Conservation (phyloP, 1,139 yeast genomes). For the Yamadazyma pseudoaaseri region DNA sequence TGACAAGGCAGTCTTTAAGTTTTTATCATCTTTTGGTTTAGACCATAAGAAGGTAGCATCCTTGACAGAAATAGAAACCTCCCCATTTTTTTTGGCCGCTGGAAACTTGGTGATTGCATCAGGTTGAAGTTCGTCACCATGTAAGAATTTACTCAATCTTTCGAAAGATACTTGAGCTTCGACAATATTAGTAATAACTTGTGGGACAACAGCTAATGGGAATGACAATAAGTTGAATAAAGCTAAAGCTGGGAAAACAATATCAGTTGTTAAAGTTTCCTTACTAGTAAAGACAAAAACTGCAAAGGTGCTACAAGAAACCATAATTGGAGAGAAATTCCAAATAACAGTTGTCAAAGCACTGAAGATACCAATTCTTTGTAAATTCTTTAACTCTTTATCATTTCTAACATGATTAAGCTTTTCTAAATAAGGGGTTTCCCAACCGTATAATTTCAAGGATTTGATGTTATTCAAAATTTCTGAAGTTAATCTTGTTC, state of each 20-base stretch:
- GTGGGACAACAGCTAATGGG: conserved; percentile 93
- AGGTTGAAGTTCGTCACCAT: conserved; percentile 75
- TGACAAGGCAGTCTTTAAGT: conserved; percentile 71
- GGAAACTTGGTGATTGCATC: conserved; percentile 71
- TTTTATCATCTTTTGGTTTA: conserved; percentile 54
- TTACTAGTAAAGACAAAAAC: conserved; percentile 65
- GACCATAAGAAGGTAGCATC: conserved; percentile 91
- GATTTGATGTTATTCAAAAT: conserved; percentile 90
- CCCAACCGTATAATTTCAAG: conserved; percentile 94
- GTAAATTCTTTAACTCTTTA: conserved; percentile 77
- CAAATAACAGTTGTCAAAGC: conserved; percentile 78
- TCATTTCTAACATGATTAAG: conserved; percentile 83
- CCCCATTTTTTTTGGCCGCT: conserved; percentile 53
- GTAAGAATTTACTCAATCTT: conserved; percentile 73
- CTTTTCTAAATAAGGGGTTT: conserved; percentile 72
- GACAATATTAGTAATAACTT: conserved; percentile 79
- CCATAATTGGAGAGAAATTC: conserved; percentile 87
- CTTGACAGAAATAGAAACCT: conserved; percentile 63
- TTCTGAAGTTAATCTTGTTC: conserved; percentile 69
- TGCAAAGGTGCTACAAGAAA: conserved; percentile 89
- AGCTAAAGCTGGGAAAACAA: conserved; percentile 93
- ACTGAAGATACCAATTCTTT: conserved; percentile 71
- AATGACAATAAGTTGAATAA: conserved; percentile 81
- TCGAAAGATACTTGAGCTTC: conserved; percentile 88
- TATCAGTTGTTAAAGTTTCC: conserved; percentile 78